phyloP scores from a whole-genome alignment of 106 monocot species.

The Allium cepa region DNA sequence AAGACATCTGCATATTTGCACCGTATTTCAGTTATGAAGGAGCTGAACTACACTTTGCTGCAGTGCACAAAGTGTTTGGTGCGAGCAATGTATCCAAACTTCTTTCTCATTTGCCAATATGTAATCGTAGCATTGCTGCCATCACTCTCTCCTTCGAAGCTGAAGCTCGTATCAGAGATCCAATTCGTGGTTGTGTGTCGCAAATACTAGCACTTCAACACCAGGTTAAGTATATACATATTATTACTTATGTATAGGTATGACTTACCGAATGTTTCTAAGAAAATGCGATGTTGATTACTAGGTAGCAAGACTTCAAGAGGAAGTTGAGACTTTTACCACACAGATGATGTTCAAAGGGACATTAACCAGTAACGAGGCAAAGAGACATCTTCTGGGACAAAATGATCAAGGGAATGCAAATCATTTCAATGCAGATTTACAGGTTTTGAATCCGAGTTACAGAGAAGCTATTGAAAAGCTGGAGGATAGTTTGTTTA shows the following conservation, averaged over 20 bases:
- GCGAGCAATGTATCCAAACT: conserved; percentile 24
- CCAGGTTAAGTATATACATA: not conserved
- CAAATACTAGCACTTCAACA: conserved; percentile 15
- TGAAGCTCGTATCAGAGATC: conserved; percentile 10
- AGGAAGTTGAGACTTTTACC: conserved; percentile 2
- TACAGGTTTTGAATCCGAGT: not conserved
- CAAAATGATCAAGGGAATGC: not conserved
- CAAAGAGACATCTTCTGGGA: not conserved
- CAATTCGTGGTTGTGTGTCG: conserved; percentile 13
- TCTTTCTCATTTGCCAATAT: conserved; percentile 7
- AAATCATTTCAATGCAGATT: not conserved
- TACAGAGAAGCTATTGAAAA: not conserved
- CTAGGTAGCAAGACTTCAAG: conserved; percentile 2
- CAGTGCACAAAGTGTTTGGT: conserved; percentile 20
- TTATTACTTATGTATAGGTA: not conserved
- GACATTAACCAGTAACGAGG: not conserved
- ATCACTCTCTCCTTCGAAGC: conserved; percentile 14
- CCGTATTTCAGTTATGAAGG: conserved; percentile 15
- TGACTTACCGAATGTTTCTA: not conserved
- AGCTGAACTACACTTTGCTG: conserved; percentile 14
- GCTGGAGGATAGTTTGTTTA: not conserved
- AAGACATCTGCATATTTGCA: conserved; percentile 14
- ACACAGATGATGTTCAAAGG: not conserved
- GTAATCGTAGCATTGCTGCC: conserved; percentile 10
- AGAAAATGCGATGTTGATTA: not conserved